A percentile compares a stretch with the other conserved stretches of the same genome.
Conservation (phyloP, 2,329 filamentous ascomycete genomes). For the Xylariaceae sp. region DNA sequence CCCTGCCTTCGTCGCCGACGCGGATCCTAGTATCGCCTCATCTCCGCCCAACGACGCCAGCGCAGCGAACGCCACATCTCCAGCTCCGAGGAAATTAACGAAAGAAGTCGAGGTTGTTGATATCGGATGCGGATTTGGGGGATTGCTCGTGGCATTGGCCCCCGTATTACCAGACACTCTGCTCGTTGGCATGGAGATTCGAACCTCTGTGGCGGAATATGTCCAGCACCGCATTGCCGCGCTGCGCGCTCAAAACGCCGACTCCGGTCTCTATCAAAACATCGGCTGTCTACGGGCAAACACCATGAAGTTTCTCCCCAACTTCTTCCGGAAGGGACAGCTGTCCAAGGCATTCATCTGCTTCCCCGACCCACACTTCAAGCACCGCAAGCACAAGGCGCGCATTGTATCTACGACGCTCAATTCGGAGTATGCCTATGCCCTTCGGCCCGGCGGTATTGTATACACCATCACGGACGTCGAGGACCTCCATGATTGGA, state of each 20-base stretch:
- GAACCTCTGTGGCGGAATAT: slow-evolving; percentile 83
- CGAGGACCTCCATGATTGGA: slow-evolving; percentile 89
- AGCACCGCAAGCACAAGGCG: slow-evolving; percentile 93
- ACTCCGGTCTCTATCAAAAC: slow-evolving; percentile 67
- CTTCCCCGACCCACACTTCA: slow-evolving; percentile 98
- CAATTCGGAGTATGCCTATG: slow-evolving; percentile 90
- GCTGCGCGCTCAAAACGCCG: slow-evolving; percentile 62
- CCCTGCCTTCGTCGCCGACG: slow-evolving; percentile 61
- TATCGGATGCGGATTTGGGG: slow-evolving; percentile 95
- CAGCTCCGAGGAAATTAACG: slow-evolving; percentile 40
- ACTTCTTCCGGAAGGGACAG: slow-evolving; percentile 82
- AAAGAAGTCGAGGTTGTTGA: slow-evolving; percentile 87
- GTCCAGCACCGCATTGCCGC: slow-evolving; percentile 84
- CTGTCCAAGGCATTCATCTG: slow-evolving; percentile 93
- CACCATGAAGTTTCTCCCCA: slow-evolving; percentile 99
- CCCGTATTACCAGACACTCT: slow-evolving; percentile 77
- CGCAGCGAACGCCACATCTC: slow-evolving; percentile 3
- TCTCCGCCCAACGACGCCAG: slow-evolving; percentile 16
- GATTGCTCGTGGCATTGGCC: slow-evolving; percentile 78
- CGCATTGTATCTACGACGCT: slow-evolving; percentile 86
- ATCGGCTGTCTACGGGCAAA: slow-evolving; percentile 86
- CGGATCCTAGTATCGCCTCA: slow-evolving; percentile 30
- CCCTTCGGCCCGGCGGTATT: slow-evolving; percentile 74
- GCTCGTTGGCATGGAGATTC: slow-evolving; percentile 89
- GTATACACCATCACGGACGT: slow-evolving; percentile 98